Conservation (phyloP, 2,329 filamentous ascomycete genomes). For the Balansia obtecta region DNA sequence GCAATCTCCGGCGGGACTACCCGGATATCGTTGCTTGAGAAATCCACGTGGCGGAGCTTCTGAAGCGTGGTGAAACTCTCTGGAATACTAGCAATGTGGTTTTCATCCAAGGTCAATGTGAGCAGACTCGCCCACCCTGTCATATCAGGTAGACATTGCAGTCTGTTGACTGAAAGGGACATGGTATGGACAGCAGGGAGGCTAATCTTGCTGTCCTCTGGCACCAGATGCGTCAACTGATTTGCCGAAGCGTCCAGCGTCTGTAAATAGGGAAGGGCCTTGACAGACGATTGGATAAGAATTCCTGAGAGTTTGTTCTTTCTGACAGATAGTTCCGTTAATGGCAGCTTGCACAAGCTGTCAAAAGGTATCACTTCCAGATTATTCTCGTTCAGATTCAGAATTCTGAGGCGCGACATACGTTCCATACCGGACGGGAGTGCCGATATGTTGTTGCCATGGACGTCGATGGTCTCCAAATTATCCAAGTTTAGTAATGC, state of each 20-base stretch:
- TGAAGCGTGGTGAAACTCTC: constrained; percentile 57
- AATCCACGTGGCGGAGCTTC: constrained; percentile 64
- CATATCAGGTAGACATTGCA: constrained; percentile 61
- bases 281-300: constrained; percentile 52
- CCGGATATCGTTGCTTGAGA: constrained; percentile 74
- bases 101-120: constrained; percentile 69
- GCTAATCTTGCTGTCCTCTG: constrained; percentile 32
- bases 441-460: constrained; percentile 62
- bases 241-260: constrained; percentile 70
- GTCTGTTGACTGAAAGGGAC: constrained; percentile 67
- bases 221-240: constrained; percentile 45
- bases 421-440: constrained; percentile 57
- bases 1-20: constrained; percentile 65
- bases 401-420: constrained; percentile 55
- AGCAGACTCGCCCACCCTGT: constrained; percentile 60
- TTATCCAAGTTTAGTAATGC: constrained; percentile 51
- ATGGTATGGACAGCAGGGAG: constrained; percentile 64
- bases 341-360: constrained; percentile 50
- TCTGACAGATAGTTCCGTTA: constrained; percentile 61
- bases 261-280: constrained; percentile 52
- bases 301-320: constrained; percentile 69
- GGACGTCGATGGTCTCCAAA: constrained; percentile 71
- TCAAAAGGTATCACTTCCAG: constrained; percentile 61
- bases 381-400: constrained; percentile 73
- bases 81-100: constrained; percentile 65